Evolutionary conservation across 2,329 filamentous ascomycete genomes (phyloP).

Genomic region (Cladobotryum protrusum): DNA sequence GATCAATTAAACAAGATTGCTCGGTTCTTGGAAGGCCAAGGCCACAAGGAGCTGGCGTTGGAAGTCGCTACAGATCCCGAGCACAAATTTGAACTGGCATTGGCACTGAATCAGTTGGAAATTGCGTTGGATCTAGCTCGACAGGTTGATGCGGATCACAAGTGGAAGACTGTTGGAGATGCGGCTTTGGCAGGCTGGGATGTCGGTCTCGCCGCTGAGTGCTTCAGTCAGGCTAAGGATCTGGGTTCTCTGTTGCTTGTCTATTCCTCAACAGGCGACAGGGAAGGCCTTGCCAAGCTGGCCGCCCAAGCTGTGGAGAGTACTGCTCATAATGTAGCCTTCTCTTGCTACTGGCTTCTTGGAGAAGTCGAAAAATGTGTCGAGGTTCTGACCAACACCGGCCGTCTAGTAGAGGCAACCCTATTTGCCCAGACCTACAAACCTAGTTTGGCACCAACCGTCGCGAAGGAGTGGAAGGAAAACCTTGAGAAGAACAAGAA

Average conservation of each 20-base stretch:
- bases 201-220: conserved; percentile 80
- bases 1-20: conserved; percentile 98
- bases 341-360: conserved; percentile 82
- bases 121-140: conserved; percentile 80
- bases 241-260: conserved; percentile 82
- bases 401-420: conserved; percentile 75
- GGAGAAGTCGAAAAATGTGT: conserved; percentile 78
- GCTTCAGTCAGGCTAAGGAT: conserved; percentile 86
- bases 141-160: conserved; percentile 83
- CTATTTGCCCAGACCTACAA: conserved; percentile 95
- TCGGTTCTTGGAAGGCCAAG: conserved; percentile 93
- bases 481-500: conserved; percentile 79
- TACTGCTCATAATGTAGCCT: conserved; percentile 86
- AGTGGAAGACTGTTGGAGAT: conserved; percentile 97
- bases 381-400: conserved; percentile 71
- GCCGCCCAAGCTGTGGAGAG: conserved; percentile 68
- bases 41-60: conserved; percentile 90
- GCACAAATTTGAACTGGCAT: conserved; percentile 90
- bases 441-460: conserved; percentile 63
- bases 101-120: conserved; percentile 75
- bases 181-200: conserved; percentile 84
- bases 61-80: conserved; percentile 92
- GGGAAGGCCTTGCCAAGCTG: conserved; percentile 64
- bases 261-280: conserved; percentile 78
- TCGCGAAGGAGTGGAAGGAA: conserved; percentile 76